Conservation (phyloP, 2,329 filamentous ascomycete species). For the Aphanoascus verrucosus region DNA sequence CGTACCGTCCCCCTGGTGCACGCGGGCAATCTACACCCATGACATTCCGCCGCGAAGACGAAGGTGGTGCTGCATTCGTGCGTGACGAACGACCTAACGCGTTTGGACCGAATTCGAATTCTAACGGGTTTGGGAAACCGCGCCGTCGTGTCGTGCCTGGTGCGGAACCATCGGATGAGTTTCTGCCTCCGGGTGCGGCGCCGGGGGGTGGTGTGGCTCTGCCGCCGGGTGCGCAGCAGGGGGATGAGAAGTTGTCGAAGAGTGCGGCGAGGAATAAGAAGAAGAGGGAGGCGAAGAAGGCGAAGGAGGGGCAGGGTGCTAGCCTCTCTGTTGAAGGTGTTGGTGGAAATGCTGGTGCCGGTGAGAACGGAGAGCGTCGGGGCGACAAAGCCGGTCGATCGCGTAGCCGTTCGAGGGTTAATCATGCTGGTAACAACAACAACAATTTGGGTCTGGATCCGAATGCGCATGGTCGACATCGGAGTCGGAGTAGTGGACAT, state of each 20-base stretch:
- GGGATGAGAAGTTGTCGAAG: conserved; percentile 68
- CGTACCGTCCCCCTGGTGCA: conserved; percentile 88
- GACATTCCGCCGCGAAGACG: conserved; percentile 94
- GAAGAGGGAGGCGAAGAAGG: conserved; percentile 89
- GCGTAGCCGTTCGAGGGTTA: conserved; percentile 44
- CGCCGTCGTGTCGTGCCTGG: conserved; percentile 74
- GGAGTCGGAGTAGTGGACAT: conserved; percentile 22
- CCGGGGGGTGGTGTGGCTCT: conserved; percentile 57
- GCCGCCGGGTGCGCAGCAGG: conserved; percentile 51
- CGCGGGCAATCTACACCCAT: conserved; percentile 79
- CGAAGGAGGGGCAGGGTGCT: conserved; percentile 54
- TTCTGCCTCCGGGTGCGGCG: conserved; percentile 56
- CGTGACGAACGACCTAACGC: conserved; percentile 64
- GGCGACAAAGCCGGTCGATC: conserved; percentile 38
- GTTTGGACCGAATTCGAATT: conserved; percentile 20
- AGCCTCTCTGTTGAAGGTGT: conserved; percentile 30
- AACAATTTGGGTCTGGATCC: conserved; percentile 17
- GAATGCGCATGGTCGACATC: conserved; percentile 22
- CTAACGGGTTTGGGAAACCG: conserved; percentile 70
- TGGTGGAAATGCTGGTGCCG: conserved; percentile 6
- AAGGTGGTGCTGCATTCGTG: conserved; percentile 80
- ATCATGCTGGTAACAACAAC: too few species aligned
- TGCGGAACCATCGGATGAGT: conserved; percentile 59
- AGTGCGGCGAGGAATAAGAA: conserved; percentile 94
- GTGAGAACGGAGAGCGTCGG: conserved; percentile 54